phyloP scores from a whole-genome alignment of 2,329 filamentous ascomycete species.

The Botryotinia globosa region DNA sequence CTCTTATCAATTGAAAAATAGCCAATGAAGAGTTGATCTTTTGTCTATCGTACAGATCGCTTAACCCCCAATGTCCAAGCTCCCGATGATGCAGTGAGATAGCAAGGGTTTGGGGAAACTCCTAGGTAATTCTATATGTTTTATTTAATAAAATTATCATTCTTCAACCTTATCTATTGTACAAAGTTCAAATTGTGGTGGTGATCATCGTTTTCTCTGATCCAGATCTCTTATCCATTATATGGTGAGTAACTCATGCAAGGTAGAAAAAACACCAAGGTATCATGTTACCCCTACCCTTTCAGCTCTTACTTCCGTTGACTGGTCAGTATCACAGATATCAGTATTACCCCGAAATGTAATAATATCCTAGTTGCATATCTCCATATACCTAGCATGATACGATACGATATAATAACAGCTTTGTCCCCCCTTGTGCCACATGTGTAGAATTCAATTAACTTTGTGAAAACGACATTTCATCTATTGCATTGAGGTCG shows the following conservation, averaged over 20 bases:
- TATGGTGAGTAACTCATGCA: not conserved
- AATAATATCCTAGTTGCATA: not conserved
- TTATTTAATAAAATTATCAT: conserved; percentile 18
- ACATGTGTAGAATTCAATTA: not conserved
- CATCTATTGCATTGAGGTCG: not conserved
- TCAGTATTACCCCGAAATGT: not conserved
- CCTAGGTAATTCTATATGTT: conserved; percentile 1
- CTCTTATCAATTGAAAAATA: conserved; percentile 2
- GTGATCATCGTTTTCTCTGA: not conserved
- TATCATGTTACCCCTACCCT: not conserved
- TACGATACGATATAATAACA: conserved; percentile 12
- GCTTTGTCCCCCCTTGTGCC: not conserved
- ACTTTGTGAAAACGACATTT: not conserved
- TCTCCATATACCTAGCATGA: not conserved
- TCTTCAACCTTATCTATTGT: conserved; percentile 5
- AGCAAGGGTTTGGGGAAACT: conserved; percentile 3
- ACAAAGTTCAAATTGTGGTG: not conserved
- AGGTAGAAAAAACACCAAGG: not conserved
- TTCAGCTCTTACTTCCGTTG: not conserved
- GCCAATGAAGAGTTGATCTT: conserved; percentile 5
- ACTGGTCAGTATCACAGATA: conserved; percentile 8
- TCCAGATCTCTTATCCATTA: not conserved
- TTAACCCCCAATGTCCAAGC: conserved; percentile 19
- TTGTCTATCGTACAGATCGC: conserved; percentile 6
- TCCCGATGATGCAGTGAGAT: conserved; percentile 12